Evolutionary conservation across 257 asterid species (phyloP).

Genomic region (Avicennia marina): DNA sequence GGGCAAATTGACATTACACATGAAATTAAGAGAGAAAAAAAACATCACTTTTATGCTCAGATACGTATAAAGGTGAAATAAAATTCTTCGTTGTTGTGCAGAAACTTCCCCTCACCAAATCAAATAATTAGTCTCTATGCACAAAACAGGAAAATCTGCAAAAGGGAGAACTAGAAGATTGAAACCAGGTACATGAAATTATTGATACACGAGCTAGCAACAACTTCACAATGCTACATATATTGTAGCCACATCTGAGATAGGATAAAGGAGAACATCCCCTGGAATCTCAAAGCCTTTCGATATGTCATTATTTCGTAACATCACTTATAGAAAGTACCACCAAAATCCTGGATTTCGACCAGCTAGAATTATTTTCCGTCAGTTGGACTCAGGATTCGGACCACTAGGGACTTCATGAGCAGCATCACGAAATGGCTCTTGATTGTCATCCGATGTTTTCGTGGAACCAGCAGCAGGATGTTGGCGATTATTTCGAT

Average conservation of each 20-base stretch:
- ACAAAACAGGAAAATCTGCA: background rate
- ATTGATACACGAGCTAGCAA: too few relatives aligned
- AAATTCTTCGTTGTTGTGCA: background rate
- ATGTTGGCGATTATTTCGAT: too few relatives aligned
- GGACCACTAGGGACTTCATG: too few relatives aligned
- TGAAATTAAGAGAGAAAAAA: background rate
- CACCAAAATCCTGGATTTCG: background rate
- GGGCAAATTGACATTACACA: too few relatives aligned
- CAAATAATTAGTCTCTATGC: slow-evolving; percentile 6
- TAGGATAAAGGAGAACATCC: too few relatives aligned
- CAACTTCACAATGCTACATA: too few relatives aligned
- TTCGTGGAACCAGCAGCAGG: background rate
- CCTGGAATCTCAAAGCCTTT: slow-evolving; percentile 1
- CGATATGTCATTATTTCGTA: too few relatives aligned
- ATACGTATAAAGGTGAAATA: background rate
- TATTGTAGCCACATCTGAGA: too few relatives aligned
- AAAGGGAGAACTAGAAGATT: background rate
- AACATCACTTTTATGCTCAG: background rate
- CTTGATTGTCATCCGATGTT: slow-evolving; percentile 6
- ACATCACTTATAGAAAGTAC: background rate
- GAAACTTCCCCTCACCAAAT: background rate
- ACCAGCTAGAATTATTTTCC: background rate
- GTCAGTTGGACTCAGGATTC: slow-evolving; percentile 73
- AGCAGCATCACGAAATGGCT: slow-evolving; percentile 39
- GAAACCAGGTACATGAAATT: too few relatives aligned